A percentile compares a stretch with the other conserved stretches of the same genome.
These are phyloP conservation scores for Periconia digitata DNA, from an alignment of 2,329 filamentous ascomycete species.

Conservation along the genomic window DNA sequence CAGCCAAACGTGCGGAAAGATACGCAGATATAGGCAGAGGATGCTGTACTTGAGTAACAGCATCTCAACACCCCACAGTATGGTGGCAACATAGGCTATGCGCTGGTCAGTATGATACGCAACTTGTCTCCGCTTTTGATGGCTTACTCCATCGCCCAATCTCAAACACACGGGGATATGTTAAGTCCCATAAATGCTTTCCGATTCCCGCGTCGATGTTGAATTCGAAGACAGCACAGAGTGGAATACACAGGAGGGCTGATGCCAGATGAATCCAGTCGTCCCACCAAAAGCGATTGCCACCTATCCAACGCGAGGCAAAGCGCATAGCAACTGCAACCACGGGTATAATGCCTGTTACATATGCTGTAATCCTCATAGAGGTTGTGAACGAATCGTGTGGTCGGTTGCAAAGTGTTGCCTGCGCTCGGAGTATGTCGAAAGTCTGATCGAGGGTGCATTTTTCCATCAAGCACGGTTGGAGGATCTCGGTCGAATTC, in stretches of 20 bases:
- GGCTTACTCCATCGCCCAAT: slow-evolving; percentile 3
- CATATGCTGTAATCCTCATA: background rate
- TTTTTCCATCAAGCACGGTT: slow-evolving; percentile 1
- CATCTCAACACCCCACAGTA: slow-evolving; percentile 1
- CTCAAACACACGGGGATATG: background rate
- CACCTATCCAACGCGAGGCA: slow-evolving; percentile 1
- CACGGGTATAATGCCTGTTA: background rate
- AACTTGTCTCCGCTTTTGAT: background rate
- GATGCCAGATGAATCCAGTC: slow-evolving; percentile 1
- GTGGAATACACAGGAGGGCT: slow-evolving; percentile 1
- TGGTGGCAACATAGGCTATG: slow-evolving; percentile 1
- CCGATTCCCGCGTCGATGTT: slow-evolving; percentile 1
- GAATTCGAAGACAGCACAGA: background rate
- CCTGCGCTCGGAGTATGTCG: slow-evolving; percentile 1
- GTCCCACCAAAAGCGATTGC: background rate
- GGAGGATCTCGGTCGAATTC: background rate
- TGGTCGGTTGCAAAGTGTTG: background rate
- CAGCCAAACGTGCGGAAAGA: slow-evolving; percentile 1
- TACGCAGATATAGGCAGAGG: background rate
- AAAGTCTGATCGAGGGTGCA: background rate
- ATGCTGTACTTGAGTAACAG: background rate
- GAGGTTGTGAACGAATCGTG: background rate
- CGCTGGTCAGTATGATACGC: background rate
- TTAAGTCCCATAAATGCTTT: background rate
- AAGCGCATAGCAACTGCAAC: slow-evolving; percentile 1